Evolutionary conservation across 306 rosid species (phyloP), one percentile per base, ranked within the genome.

Genomic region (Cucurbita ficifolia): DNA sequence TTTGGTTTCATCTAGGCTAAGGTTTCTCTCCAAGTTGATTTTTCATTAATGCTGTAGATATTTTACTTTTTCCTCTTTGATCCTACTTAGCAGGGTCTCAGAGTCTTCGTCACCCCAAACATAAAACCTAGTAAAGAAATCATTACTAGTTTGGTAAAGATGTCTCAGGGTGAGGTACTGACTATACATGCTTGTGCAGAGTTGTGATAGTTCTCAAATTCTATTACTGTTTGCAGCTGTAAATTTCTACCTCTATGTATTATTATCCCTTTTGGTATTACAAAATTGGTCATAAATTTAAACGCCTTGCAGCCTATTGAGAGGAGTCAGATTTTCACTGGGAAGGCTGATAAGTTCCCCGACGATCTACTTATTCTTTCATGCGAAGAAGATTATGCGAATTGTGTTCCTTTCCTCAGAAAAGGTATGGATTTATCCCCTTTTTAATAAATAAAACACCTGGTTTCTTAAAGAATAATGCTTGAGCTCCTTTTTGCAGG

Each of bases 381-480:
- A 22, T 89, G 96, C 57, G 99, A 91, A 83, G 96, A 94, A 78
- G 99, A 95, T 83, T 89, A 86, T 76, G 81, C 69, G 68, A 69
- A 81, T 14, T 94, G 92, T 63, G 82, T 86, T 77, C 92, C 97
- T 54, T 88, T 89, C 77, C 96, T 91, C 50, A 92, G 82, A 83
- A 91, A 91, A 83, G 99, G 99, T 95, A 29, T 40, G 80, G 10
- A 35, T 18, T 52, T 71, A 50, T 73, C 50, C 19, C 17, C 46
- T 18, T 18, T 40, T 55, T 13, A 36, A 14, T 52, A 4, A 53
- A 14, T 54, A 24, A 24, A 77, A 46, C 42, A 46, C 43, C 57
- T 46, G 8, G 38, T 65, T 18, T 43, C 11, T 63, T 8, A 36
- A 39, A 62, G 73, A 69, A 46, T 69, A 67, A 67, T 45, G 39